A percentile compares a stretch with the other conserved stretches of the same genome.
phyloP scores from a whole-genome alignment of 495 filamentous ascomycete species.

The Chaetomium cochliodes region DNA sequence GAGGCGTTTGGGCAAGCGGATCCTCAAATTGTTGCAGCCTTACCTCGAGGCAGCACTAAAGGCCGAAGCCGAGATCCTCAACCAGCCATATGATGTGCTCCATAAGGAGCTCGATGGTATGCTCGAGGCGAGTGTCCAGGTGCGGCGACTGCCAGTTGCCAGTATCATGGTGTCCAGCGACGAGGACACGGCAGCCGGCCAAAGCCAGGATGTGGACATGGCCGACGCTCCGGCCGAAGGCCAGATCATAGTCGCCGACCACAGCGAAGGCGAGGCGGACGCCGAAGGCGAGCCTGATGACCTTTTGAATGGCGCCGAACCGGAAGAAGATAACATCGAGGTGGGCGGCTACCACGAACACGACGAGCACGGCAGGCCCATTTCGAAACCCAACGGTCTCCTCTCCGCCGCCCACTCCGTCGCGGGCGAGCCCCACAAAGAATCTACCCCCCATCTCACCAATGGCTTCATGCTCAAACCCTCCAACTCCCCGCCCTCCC shows the following conservation, averaged over 20 bases:
- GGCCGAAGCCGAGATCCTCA: constrained; percentile 75
- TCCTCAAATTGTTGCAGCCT: constrained; percentile 75
- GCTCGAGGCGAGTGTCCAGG: constrained; percentile 58
- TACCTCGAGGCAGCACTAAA: constrained; percentile 71
- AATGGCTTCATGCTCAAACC: constrained; percentile 36
- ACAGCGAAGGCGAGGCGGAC: constrained; percentile 24
- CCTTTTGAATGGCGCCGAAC: constrained; percentile 26
- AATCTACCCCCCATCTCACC: constrained; percentile 24
- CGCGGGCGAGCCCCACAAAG: constrained; percentile 20
- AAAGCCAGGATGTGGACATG: constrained; percentile 47
- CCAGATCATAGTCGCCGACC: constrained; percentile 45
- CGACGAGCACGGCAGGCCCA: constrained; percentile 31
- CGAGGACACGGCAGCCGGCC: constrained; percentile 31
- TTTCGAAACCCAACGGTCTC: constrained; percentile 37
- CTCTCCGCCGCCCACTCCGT: constrained; percentile 29
- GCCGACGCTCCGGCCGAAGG: constrained; percentile 44
- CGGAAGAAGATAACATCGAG: constrained; percentile 41
- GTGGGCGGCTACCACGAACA: constrained; percentile 41
- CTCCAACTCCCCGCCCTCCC: constrained; percentile 40
- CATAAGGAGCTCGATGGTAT: constrained; percentile 70
- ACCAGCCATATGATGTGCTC: constrained; percentile 65
- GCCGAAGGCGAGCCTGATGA: constrained; percentile 27
- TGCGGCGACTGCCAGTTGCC: constrained; percentile 23
- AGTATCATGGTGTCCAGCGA: constrained; percentile 30
- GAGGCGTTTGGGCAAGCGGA: constrained; percentile 71